Evolutionary conservation across 345 rosid genomes (phyloP), one percentile per base, ranked within the genome.

Genomic region (Moricandia moricandioides): DNA sequence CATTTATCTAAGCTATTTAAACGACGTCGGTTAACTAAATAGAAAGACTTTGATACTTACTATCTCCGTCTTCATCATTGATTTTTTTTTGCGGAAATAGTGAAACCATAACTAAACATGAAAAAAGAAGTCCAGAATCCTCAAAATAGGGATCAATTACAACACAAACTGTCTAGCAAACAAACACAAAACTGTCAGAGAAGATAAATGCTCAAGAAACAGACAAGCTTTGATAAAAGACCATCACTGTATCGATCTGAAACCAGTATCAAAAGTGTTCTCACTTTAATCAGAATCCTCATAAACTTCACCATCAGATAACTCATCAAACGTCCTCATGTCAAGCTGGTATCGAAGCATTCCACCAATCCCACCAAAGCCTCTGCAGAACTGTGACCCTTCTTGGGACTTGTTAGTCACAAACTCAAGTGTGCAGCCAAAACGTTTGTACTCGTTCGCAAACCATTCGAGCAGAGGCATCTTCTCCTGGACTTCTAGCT

Each of bases 341-440:
- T 93, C 98, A 57, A 93, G 85, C 84, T 91, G 96, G 86, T 91
- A 93, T 47, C 98, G 90, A 1, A 93, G 87, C 75, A 93, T 88
- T 11, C 98, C 98, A 34, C 98, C 97, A 43, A 92, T 90, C 62
- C 97, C 97, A 60, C 96, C 97, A 67, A 92, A 92, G 4, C 97
- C 96, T 83, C 97, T 69, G 85, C 96, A 92, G 80, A 92, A 92
- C 81, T 90, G 96, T 39, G 96, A 92, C 49, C 98, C 97, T 78
- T 93, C 97, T 80, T 93, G 97, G 2, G 98, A 91, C 63, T 89
- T 93, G 82, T 93, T 90, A 34, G 98, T 93, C 69, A 93, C 92
- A 64, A 93, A 91, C 75, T 93, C 93, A 26, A 93, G 88, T 0
- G 85, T 79, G 67, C 98, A 93, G 31, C 98, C 98, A 51, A 89